Evolutionary conservation across 179 eudicot genomes (phyloP), one percentile per base, ranked within the genome.

Genomic region (Nepenthes alata): DNA sequence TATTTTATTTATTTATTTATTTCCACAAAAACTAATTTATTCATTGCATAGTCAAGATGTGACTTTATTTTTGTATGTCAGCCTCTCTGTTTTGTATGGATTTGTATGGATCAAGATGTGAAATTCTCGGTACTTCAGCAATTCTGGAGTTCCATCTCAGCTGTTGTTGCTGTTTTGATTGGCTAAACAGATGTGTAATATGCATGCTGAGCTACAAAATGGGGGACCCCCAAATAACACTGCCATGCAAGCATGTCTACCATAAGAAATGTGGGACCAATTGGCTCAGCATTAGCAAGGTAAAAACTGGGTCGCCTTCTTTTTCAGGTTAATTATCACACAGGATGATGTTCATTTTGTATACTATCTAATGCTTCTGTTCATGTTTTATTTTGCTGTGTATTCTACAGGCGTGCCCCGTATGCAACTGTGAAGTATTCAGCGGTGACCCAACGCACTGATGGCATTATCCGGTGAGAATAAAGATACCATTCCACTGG

Each of bases 201-300:
- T 89, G 97, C 75, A 81, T 87, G 77, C 85, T 89, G 88, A 86
- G 84, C 41, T 89, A 89, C 58, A 89, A 85, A 75, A 82, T 89
- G 58, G 83, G 91, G 53, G 95, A 87, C 54, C 81, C 72, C 63
- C 84, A 69, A 69, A 77, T 89, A 35, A 78, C 72, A 47, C 81
- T 89, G 70, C 97, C 97, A 3, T 89, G 97, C 71, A 87, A 85
- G 61, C 97, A 89, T 70, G 77, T 76, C 61, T 89, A 89, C 71
- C 97, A 89, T 64, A 77, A 76, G 65, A 79, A 72, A 71, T 89
- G 97, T 66, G 86, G 95, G 62, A 73, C 83, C 60, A 85, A 72
- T 72, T 89, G 93, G 97, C 97, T 89, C 66, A 78, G 85, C 72
- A 89, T 89, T 66, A 89, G 87, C 78, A 89, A 87, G 85, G 97